Evolutionary conservation across 2,329 filamentous ascomycete species (phyloP).

Genomic region (Neurospora sp.): DNA sequence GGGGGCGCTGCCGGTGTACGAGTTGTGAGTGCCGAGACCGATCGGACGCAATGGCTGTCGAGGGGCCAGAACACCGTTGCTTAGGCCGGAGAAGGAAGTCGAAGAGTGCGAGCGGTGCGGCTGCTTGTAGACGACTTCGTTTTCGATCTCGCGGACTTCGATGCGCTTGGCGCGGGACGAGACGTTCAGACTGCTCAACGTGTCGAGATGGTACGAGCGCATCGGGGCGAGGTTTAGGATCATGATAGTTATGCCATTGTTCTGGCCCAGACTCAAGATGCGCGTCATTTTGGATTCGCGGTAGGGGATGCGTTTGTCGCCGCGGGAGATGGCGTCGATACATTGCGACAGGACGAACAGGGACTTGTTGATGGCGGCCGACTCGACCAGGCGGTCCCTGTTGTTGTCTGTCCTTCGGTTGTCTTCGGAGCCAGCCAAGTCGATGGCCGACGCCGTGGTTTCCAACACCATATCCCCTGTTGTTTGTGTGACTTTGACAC

Average conservation of each 20-base stretch:
- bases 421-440: constrained; percentile 90
- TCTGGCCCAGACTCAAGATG: constrained; percentile 84
- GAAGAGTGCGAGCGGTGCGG: constrained; percentile 36
- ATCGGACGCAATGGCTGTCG: constrained; percentile 75
- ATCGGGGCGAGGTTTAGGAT: constrained; percentile 87
- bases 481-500: constrained; percentile 75
- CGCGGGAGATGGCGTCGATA: constrained; percentile 80
- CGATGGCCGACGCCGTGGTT: constrained; percentile 86
- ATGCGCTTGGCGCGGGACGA: constrained; percentile 94
- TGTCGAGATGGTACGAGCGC: constrained; percentile 89
- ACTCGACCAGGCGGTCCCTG: constrained; percentile 87
- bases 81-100: constrained; percentile 8
- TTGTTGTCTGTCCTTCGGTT: constrained; percentile 90
- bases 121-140: constrained; percentile 81
- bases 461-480: constrained; percentile 58
- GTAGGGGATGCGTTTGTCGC: constrained; percentile 74
- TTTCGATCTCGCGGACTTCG: constrained; percentile 90
- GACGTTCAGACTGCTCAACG: constrained; percentile 86
- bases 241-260: constrained; percentile 93
- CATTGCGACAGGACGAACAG: constrained; percentile 91
- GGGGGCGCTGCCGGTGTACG: constrained; percentile 46
- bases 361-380: constrained; percentile 94
- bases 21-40: constrained; percentile 59
- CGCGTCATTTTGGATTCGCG: constrained; percentile 96
- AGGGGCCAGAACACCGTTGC: constrained; percentile 29